phyloP scores from a whole-genome alignment of 345 rosid species.

The Gossypium anomalum region DNA sequence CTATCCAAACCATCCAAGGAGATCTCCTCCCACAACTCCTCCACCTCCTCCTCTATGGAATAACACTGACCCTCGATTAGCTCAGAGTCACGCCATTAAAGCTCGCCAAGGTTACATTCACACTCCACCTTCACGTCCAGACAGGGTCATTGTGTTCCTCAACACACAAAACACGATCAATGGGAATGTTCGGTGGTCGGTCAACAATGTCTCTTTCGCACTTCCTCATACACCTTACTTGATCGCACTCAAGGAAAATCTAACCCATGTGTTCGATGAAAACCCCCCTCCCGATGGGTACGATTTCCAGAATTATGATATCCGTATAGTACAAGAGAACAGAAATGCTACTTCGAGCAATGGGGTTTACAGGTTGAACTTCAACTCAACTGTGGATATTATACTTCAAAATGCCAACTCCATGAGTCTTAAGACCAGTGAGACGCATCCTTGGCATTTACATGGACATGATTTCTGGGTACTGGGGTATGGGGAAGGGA shows the following conservation, averaged over 20 bases:
- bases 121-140: constrained; percentile 41
- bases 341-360: constrained; percentile 34
- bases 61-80: constrained; percentile 24
- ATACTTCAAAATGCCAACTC: constrained; percentile 64
- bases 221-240: constrained; percentile 58
- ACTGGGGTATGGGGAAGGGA: constrained; percentile 57
- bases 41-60: constrained; percentile 49
- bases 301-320: constrained; percentile 10
- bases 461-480: constrained; percentile 93
- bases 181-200: constrained; percentile 42
- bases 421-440: constrained; percentile 32
- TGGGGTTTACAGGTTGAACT: constrained; percentile 44
- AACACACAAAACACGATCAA: constrained; percentile 53
- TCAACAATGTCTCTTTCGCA: constrained; percentile 60
- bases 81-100: constrained; percentile 52
- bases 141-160: constrained; percentile 47
- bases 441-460: constrained; percentile 82
- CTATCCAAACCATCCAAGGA: constrained; percentile 48
- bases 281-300: constrained; percentile 40
- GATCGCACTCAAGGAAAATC: constrained; percentile 46
- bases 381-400: constrained; percentile 60
- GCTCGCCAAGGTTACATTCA: constrained; percentile 36
- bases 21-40: constrained; percentile 37
- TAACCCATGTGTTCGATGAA: constrained; percentile 35
- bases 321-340: constrained; percentile 15